Base-by-base conservation (phyloP, 352 stramenopile species). In the Globisporangium echinulatum region DNA sequence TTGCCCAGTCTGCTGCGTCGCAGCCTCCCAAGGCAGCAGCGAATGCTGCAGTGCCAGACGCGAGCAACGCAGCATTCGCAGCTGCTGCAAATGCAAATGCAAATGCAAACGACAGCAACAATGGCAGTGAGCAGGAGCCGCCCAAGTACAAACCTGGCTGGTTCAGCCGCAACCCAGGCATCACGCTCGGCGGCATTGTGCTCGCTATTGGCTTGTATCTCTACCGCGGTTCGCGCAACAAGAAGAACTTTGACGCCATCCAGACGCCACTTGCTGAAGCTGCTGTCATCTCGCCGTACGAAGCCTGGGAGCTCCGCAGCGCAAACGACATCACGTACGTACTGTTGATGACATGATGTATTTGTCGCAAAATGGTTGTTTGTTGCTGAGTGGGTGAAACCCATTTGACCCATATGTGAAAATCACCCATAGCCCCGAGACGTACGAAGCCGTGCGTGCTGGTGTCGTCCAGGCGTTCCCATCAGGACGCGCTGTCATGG, bases 131-230 rank as follows among this genome's bases (percentile, higher is more conserved):
- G 7, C 65, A 67, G 4, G 74, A 90, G 57, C 56, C 69, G 51
- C 77, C 82, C 48, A 89, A 92, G 64, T 90, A 88, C 71, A 89
- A 90, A 61, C 84, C 84, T 44, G 85, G 85, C 36, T 91, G 79
- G 69, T 94, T 94, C 71, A 94, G 85, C 54, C 85, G 85, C 67
- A 89, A 94, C 56, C 85, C 85, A 1, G 85, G 82, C n/a, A 63
- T 90, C 54, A 85, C 82, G 49, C 67, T 94, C 43, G 79, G 81
- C 52, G 79, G 73, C 39, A 85, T 92, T 36, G 51, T 92, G 52
- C 50, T 91, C 9, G 71, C 68, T 17, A 94, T 92, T 53, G 72
- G 64, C 7, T 61, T 79, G 19, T 94, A 87, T 64, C 79, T 94
- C 54, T 90, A 91, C 67, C 75, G 85, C 38, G 77, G 82, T 38